phyloP scores from a whole-genome alignment of 345 rosid species.

The Rhizophora apiculata region DNA sequence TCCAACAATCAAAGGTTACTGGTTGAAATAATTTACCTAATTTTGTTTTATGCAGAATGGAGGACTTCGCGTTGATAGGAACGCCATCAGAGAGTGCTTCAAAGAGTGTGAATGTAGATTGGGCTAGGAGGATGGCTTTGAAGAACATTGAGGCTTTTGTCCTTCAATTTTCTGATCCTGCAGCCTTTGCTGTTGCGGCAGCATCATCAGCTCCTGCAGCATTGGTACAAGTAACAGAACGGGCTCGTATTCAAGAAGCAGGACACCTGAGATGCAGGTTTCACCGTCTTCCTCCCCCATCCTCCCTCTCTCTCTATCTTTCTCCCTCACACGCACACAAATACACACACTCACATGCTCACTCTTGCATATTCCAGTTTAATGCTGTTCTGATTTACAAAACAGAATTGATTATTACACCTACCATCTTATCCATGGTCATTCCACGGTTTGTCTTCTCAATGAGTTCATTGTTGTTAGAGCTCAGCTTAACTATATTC shows the following conservation, averaged over 20 bases:
- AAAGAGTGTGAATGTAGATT: constrained; percentile 70
- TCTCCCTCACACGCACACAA: not conserved
- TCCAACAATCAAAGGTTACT: not conserved
- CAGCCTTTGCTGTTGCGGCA: constrained; percentile 63
- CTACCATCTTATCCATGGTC: not conserved
- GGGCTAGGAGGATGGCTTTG: constrained; percentile 74
- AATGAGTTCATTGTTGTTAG: not conserved
- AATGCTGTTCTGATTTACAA: not conserved
- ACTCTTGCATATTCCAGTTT: not conserved
- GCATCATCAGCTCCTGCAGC: constrained; percentile 74
- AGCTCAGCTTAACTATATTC: too few species aligned
- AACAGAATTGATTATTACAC: not conserved
- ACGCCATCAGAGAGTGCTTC: constrained; percentile 63
- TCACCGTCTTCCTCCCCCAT: not conserved
- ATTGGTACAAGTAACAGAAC: constrained; percentile 78
- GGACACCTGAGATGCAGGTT: constrained; percentile 97
- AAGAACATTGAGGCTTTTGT: constrained; percentile 70
- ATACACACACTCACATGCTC: not conserved
- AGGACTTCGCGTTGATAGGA: constrained; percentile 61
- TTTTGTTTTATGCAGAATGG: constrained; percentile 51
- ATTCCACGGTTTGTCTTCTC: not conserved
- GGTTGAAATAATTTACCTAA: not conserved
- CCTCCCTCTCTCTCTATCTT: constrained; percentile 2
- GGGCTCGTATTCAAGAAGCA: constrained; percentile 90
- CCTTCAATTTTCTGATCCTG: constrained; percentile 57